Base-by-base conservation (phyloP, 495 filamentous ascomycete genomes). In the Chaetomium cochliodes region DNA sequence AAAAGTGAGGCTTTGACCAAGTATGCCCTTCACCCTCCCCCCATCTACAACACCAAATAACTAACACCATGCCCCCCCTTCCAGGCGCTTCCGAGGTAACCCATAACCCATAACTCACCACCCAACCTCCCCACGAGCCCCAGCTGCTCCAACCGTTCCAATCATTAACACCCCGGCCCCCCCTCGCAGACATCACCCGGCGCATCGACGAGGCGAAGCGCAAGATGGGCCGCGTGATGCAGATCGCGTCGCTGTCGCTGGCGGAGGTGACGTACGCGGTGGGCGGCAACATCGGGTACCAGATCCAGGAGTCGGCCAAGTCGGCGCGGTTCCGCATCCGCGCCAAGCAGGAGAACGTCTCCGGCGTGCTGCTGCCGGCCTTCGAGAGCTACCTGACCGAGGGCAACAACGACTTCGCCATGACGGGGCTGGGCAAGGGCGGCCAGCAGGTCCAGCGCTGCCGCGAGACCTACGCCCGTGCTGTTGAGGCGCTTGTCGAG, bases 191-290 rank as follows among this genome's bases (percentile, higher is more conserved):
- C 73, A 99, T 99, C 71, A 97, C 94, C 60, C 84, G 88, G 64
- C 91, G 94, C 62, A 98, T 99, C 78, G 94, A 98, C 80, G 93
- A 98, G 76, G 94, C 94, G 30, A 99, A 99, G 79, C 92, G 92
- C 67, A 99, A 99, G 82, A 99, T 99, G 94, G 94, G 94, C 50
- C 88, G 94, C 15, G 96, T 99, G 16, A 98, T 99, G 94, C 93
- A 97, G 73, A 94, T 99, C 76, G 94, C 94, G 15, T 92, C 96
- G 30, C 97, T 99, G 77, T 97, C 94, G 3, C 84, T 99, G 44
- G 96, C 94, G 59, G 96, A 97, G 83, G 96, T 98, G 39, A 96
- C 92, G 59, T 99, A 98, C 71, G 96, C 96, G 39, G 93, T 96
- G 16, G 96, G 96, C 63, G 92, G 93, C 73, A 91, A 96, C 70